phyloP scores from a whole-genome alignment of 164 flowering plant genomes.

The Sextonia rubra region DNA sequence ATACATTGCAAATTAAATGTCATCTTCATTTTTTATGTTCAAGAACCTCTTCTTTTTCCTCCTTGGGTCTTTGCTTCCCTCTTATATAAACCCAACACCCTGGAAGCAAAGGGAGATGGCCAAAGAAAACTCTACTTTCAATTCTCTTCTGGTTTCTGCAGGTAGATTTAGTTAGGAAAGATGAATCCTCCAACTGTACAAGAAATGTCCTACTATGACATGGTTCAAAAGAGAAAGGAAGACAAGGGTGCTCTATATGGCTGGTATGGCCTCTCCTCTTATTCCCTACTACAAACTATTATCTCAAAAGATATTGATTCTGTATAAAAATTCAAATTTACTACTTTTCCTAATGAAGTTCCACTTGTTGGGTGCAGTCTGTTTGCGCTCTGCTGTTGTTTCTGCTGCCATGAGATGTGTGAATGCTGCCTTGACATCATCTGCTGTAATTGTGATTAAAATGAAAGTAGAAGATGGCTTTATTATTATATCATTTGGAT shows the following conservation, averaged over 20 bases:
- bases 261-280: conserved; percentile 24
- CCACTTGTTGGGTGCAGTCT: conserved; percentile 24
- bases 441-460: conserved; percentile 30
- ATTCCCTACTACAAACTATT: background rate
- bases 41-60: background rate
- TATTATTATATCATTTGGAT: too few species aligned
- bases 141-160: background rate
- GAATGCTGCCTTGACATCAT: conserved; percentile 49
- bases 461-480: background rate
- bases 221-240: conserved; percentile 40
- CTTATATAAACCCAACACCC: background rate
- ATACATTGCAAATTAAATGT: background rate
- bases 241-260: conserved; percentile 62
- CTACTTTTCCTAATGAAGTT: background rate
- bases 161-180: background rate
- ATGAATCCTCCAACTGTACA: conserved; percentile 28
- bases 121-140: background rate
- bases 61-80: background rate
- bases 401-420: conserved; percentile 51
- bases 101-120: background rate
- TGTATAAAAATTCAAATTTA: background rate
- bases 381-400: conserved; percentile 49
- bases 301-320: background rate
- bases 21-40: background rate
- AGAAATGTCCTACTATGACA: conserved; percentile 38